Evolutionary conservation across 2,329 filamentous ascomycete species (phyloP), one percentile per base, ranked within the genome.

Genomic region (Nothophaeocryptopus gaeumannii): DNA sequence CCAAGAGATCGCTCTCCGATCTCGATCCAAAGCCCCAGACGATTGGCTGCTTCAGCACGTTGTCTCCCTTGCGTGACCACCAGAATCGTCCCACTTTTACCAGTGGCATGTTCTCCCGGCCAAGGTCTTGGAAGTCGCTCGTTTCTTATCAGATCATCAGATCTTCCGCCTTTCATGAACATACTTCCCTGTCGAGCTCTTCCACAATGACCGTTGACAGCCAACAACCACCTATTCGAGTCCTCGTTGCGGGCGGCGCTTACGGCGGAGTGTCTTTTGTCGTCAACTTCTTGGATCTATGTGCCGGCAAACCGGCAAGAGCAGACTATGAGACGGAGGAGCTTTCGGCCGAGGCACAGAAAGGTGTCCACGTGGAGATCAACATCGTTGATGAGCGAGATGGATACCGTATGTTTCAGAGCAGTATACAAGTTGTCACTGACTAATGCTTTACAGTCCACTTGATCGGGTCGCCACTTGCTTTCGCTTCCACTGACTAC

Each of bases 361-460:
- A 49, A 41, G 49, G 55, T 26, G 40, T 65, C 61, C 70, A 77
- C 63, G 69, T 88, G 11, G 78, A 89, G 33, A 83, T 91, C 43
- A 89, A 85, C 15, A 78, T 91, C 15, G 82, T 88, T 16, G 86
- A 91, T 61, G 85, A 90, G 67, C 75, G 85, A n/a, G 87, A 91
- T 73, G 88, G 88, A n/a, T 90, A 83, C 67, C 90, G 86, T 90
- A 74, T 26, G 20, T 26, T 26, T 26, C 20, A 26, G 7, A 26
- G 3, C 20, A 53, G 46, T 40, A 5, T 9, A 1, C 42, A 29
- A 11, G 20, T 26, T 7, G 2, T 34, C 5, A 32, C 29, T 51
- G 7, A 32, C 36, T 26, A 26, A 32, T 36, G 16, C 8, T n/a
- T 12, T 5, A 9, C 34, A 89, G 86, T 83, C 68, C 88, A 92